Base-by-base conservation (phyloP, 2,329 filamentous ascomycete genomes). In the Aspergillus sergii region DNA sequence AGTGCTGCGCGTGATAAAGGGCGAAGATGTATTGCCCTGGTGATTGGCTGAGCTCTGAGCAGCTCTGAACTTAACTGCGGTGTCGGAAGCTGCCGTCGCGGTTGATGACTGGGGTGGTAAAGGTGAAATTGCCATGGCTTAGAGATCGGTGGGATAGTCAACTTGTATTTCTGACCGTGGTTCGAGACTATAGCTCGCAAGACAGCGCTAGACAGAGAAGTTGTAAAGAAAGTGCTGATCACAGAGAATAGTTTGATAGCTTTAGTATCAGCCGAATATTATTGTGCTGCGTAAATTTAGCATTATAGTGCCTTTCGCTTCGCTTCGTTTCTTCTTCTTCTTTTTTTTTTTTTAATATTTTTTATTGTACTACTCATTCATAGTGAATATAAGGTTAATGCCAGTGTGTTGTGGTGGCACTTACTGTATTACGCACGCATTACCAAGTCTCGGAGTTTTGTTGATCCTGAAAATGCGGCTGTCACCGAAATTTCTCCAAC, bases 41-140 rank as follows among this genome's bases (percentile, higher is more conserved):
- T 58, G 64, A 56, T 67, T 58, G 16, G 63, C 61, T 55, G 72
- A 72, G 57, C 71, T 71, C 54, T 74, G 73, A 54, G 77, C 68
- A 55, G 74, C 73, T 45, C 76, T 79, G 23, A 76, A 67, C 45
- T 74, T 75, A 32, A 74, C 68, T 56, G 75, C 73, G 46, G 73
- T 71, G 62, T 72, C 70, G 23, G 75, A 71, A 3, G 76, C 71
- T 57, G 72, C 68, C 30, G 75, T 74, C 21, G 73, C 69, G 60
- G 71, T 68, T 34, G 76, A 74, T 16, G 78, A 78, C 48, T 72
- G 75, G 50, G 78, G 72, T 65, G 75, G 65, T 26, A 81, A 74
- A 54, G 81, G 81, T 63, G 81, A 83, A 19, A 78, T 72, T 34
- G 78, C 76, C 80, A 82, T 79, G 30, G n/a, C 48, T 63, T 28